Base-by-base conservation (phyloP, 2,329 filamentous ascomycete species). In the Hymenoscyphus linearis region DNA sequence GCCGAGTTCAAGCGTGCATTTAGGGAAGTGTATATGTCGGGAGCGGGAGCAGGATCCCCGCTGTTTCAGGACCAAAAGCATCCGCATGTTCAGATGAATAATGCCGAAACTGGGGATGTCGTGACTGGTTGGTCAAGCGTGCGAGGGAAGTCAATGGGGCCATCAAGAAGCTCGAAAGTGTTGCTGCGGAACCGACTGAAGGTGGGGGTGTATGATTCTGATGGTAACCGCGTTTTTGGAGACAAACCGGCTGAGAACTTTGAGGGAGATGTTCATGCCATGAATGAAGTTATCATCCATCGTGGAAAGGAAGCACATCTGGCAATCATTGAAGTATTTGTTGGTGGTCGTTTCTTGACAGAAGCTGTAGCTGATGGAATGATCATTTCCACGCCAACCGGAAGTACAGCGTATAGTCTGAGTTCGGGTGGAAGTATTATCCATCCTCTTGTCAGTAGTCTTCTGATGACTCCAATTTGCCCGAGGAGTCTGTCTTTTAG, bases 281-380 rank as follows among this genome's bases (percentile, higher is more conserved):
- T 98, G 78, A 99, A 99, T 74, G 95, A 99, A 75, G 87, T 99
- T 12, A 88, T 96, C 1, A 88, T 99, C 37, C 95, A 99, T 74
- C 87, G 95, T 25, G 95, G 95, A 47, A 87, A 89, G 36, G 88
- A 93, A 65, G 91, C 95, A 0, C 93, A 98, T 74, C 83, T 99
- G 5, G 91, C 92, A 40, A 88, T 96, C 66, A 90, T 99, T 67
- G 91, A 96, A 71, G 90, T 99, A 52, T 95, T 87, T 70, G 88
- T 98, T 62, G 93, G 93, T 69, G 89, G 90, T 36, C 86, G 91
- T 59, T 96, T 95, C 70, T 80, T 99, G 53, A 99, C 95, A 1
- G 92, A 96, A 74, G 93, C 91, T 0, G 93, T 96, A 13, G 93
- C 93, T 1, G 95, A 99, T 74, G 95, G 95, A 57, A 96, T 99